Percentiles rank a stretch among this genome's conserved stretches.
phyloP scores from a whole-genome alignment of 2,329 filamentous ascomycete genomes.

The Parascedosporium putredinis region DNA sequence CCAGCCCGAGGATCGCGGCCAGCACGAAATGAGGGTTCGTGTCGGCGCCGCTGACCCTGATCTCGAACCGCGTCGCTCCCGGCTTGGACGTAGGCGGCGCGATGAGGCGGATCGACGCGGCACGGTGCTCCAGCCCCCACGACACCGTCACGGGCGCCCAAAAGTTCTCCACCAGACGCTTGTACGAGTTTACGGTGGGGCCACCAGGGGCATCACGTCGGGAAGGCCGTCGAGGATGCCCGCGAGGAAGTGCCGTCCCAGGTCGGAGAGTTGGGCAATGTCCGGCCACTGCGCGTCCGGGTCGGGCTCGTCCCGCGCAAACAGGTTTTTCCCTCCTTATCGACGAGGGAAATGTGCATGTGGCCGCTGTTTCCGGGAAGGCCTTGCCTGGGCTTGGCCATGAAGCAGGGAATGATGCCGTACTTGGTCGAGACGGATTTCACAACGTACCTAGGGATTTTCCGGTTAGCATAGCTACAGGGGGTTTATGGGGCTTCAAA shows the following conservation, averaged over 20 bases:
- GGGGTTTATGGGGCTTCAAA: background rate
- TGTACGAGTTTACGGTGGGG: constrained; percentile 98
- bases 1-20: constrained; percentile 74
- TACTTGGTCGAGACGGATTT: constrained; percentile 81
- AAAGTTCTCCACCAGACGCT: constrained; percentile 95
- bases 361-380: constrained; percentile 92
- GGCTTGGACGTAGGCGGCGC: constrained; percentile 76
- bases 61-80: constrained; percentile 82
- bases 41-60: constrained; percentile 90
- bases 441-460: constrained; percentile 73
- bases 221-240: constrained; percentile 81
- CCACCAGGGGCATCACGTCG: constrained; percentile 90
- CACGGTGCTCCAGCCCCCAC: constrained; percentile 92
- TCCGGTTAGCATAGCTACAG: background rate
- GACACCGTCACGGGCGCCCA: constrained; percentile 97
- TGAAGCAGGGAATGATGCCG: constrained; percentile 93
- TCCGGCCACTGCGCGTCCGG: constrained; percentile 63
- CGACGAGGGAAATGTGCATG: constrained; percentile 85
- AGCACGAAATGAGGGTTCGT: constrained; percentile 83
- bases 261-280: constrained; percentile 69
- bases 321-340: constrained; percentile 75
- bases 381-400: constrained; percentile 90
- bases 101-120: constrained; percentile 82
- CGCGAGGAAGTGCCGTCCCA: constrained; percentile 87
- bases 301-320: constrained; percentile 64